Evolutionary conservation across 2,329 filamentous ascomycete genomes (phyloP).

Genomic region (Verticillium isaacii): DNA sequence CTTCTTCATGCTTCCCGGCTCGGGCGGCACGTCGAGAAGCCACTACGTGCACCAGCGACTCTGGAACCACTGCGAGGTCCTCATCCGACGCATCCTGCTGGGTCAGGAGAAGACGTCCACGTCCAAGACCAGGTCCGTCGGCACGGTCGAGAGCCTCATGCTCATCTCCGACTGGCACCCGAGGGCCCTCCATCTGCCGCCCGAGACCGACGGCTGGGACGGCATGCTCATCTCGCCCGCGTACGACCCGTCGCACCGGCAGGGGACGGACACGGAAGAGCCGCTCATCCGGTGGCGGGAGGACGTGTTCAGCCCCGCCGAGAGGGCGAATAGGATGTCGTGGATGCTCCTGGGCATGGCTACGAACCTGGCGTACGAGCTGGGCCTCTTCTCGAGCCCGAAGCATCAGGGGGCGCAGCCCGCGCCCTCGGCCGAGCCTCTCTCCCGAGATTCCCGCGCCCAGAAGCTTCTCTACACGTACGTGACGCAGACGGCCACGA

Average conservation of each 20-base stretch:
- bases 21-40: constrained; percentile 13
- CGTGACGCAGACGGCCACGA: constrained; percentile 13
- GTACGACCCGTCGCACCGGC: constrained; percentile 14
- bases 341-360: constrained; percentile 21
- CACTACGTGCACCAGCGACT: constrained; percentile 12
- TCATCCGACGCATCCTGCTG: constrained; percentile 11
- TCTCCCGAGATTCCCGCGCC: constrained; percentile 3
- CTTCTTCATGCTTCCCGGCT: constrained; percentile 13
- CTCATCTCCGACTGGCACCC: constrained; percentile 18
- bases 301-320: constrained; percentile 19
- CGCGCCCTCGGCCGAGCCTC: neutral
- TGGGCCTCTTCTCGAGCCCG: constrained; percentile 12
- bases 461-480: constrained; percentile 16
- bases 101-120: constrained; percentile 15
- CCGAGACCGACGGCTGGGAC: constrained; percentile 18
- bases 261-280: constrained; percentile 12
- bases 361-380: constrained; percentile 14
- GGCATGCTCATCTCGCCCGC: constrained; percentile 12
- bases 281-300: constrained; percentile 17
- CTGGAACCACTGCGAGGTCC: constrained; percentile 14
- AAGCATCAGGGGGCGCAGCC: neutral
- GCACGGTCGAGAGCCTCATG: constrained; percentile 14
- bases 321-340: constrained; percentile 19
- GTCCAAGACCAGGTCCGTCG: constrained; percentile 12
- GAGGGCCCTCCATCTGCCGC: constrained; percentile 13